Evolutionary conservation across 2,329 filamentous ascomycete genomes (phyloP), one percentile per base, ranked within the genome.

Genomic region (Chalaropsis thielavioides): DNA sequence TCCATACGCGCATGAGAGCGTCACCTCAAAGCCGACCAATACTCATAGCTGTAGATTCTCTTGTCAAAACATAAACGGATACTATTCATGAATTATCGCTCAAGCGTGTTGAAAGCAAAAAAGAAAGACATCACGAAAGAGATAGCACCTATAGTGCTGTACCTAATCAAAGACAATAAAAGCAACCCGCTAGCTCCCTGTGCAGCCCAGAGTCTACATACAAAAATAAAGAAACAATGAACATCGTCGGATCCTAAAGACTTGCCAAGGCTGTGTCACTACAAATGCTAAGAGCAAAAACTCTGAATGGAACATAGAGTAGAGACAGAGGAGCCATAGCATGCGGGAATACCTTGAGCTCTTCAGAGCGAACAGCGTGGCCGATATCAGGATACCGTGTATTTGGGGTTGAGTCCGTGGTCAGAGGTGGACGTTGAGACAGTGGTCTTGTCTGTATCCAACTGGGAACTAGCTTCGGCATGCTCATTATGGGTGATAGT

Each of bases 401-500:
- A 58, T 27, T 19, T 58, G 11, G 51, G 31, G 27, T 58, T 58
- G 31, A 58, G 24, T 11, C 51, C 27, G n/a, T 58, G 51, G 17
- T 62, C 13, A 11, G 60, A 62, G 17, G 19, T 62, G 27, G 60
- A 46, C 27, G 41, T 46, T 10, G 22, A 43, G 15, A 62, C 60
- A 11, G 40, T 31, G 22, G 43, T 31, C 19, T 62, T 62, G 11
- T 11, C 44, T 31, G n/a, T 22, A 46, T 60, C 54, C 43, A 49
- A 61, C 22, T 44, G 38, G 15, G 44, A 62, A 31, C 51, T 58
- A n/a, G 51, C 51, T 19, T 27, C 61, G 19, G 56, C 40, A 58
- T 67, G 62, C 35, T 64, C 62, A n/a, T 49, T 49, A 44, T 67
- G 62, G 13, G 64, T 62, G 44, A 63, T 44, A 22, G 49, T 40